Evolutionary conservation across 805 yeast species (phyloP).

Genomic region (Kregervanrija fluxuum): DNA sequence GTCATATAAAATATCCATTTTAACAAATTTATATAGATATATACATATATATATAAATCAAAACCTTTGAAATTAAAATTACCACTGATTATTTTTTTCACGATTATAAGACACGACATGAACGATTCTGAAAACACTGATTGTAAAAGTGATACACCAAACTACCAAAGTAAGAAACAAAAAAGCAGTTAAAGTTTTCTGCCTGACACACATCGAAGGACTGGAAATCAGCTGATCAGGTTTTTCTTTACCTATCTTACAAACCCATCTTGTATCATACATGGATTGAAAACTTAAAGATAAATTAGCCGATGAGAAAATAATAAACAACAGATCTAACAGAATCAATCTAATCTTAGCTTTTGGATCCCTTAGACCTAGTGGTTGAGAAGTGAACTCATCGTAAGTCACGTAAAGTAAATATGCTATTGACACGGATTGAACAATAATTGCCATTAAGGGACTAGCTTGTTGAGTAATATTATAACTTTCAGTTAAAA

Average conservation of each 20-base stretch:
- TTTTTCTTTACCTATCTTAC: conserved; percentile 24
- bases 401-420: conserved; percentile 79
- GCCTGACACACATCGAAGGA: conserved; percentile 63
- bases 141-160: conserved; percentile 83
- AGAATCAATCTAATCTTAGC: conserved; percentile 76
- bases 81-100: background rate
- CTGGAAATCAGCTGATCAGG: conserved; percentile 22
- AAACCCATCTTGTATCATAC: conserved; percentile 79
- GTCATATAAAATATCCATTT: too few species aligned
- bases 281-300: conserved; percentile 81
- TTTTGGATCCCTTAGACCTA: conserved; percentile 80
- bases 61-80: too few species aligned
- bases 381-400: conserved; percentile 86
- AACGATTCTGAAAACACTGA: conserved; percentile 78
- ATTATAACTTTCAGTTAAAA: conserved; percentile 24
- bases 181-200: conserved; percentile 71
- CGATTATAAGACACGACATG: conserved; percentile 38
- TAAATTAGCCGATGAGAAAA: conserved; percentile 81
- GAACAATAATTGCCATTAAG: conserved; percentile 85
- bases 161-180: conserved; percentile 64
- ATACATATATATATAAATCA: too few species aligned
- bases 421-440: conserved; percentile 69
- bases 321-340: conserved; percentile 80
- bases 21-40: too few species aligned
- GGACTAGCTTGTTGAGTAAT: conserved; percentile 81